Evolutionary conservation across 495 filamentous ascomycete species (phyloP).

Genomic region (Aspergillus asperescens): DNA sequence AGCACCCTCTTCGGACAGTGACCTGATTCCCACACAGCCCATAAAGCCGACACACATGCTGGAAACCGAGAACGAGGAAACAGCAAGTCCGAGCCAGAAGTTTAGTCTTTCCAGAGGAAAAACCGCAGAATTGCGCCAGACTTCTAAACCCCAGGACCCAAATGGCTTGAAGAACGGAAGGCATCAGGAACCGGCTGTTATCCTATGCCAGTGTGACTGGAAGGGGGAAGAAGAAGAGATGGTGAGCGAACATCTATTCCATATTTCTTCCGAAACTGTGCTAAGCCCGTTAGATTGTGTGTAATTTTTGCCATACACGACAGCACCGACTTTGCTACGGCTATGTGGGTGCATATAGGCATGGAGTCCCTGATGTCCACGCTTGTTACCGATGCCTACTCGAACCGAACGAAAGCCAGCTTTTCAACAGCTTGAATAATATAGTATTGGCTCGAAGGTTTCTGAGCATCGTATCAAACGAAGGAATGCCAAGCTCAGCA

Average conservation of each 20-base stretch:
- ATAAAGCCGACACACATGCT: background rate
- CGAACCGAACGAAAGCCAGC: slow-evolving; percentile 25
- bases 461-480: slow-evolving; percentile 23
- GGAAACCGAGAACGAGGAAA: background rate
- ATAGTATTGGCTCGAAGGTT: slow-evolving; percentile 32
- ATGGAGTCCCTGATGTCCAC: slow-evolving; percentile 34
- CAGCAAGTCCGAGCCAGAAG: background rate
- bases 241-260: slow-evolving; percentile 24
- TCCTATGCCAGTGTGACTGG: slow-evolving; percentile 42
- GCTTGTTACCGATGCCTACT: slow-evolving; percentile 48
- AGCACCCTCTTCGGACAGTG: slow-evolving; percentile 10
- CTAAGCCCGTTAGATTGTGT: slow-evolving; percentile 34
- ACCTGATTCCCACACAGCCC: slow-evolving; percentile 24
- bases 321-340: slow-evolving; percentile 51
- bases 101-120: slow-evolving; percentile 10
- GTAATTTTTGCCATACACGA: slow-evolving; percentile 40
- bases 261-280: background rate
- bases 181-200: slow-evolving; percentile 9
- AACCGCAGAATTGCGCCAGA: slow-evolving; percentile 13
- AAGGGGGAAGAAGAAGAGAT: slow-evolving; percentile 36
- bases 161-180: background rate
- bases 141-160: background rate
- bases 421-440: slow-evolving; percentile 30
- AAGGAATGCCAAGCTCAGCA: slow-evolving; percentile 22
- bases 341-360: slow-evolving; percentile 22